Base-by-base conservation (phyloP, 345 rosid species). In the Excoecaria cochinchinensis region DNA sequence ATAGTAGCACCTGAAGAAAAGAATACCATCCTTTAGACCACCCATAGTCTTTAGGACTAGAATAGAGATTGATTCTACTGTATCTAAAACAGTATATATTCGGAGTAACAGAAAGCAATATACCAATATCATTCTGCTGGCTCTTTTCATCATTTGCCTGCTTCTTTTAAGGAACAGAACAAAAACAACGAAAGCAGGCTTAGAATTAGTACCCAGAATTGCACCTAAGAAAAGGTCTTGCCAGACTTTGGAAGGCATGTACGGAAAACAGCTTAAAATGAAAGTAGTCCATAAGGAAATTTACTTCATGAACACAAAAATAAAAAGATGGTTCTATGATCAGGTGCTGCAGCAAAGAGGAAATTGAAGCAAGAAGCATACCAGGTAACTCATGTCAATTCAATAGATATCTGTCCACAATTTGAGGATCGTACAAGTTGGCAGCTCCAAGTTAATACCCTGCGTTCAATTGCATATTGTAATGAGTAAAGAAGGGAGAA, bases 101-200 rank as follows among this genome's bases (percentile, higher is more conserved):
- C 3, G 48, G 44, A 69, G 69, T 39, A 52, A 65, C 11, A 74
- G 72, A 58, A 53, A 75, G 52, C 51, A 77, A 71, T 87, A 70
- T 83, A 92, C 98, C 90, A 9, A 76, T 24, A 81, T 93, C 95
- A 73, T 84, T 78, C 72, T 83, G 87, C 77, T 85, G 90, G 80
- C 78, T 78, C 72, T 69, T 82, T 42, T 79, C 86, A 76, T 82
- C 90, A 72, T 60, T 74, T 60, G 75, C 84, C 95, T 91, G 92
- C 74, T 81, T 71, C 39, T 66, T 22, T 53, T 65, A 7, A 15
- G 4, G 24, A 44, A 1, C 8, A 52, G 1, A 16, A 15, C 4
- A 4, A 70, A 50, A 11, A 53, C 53, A 53, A 38, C 1, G 9
- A 48, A 7, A 48, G 9, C 0, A 25, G 59, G 40, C 42, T 21